Evolutionary conservation across 805 yeast species (phyloP), one percentile per base, ranked within the genome.

Genomic region (Tetrapisispora phaffii): DNA sequence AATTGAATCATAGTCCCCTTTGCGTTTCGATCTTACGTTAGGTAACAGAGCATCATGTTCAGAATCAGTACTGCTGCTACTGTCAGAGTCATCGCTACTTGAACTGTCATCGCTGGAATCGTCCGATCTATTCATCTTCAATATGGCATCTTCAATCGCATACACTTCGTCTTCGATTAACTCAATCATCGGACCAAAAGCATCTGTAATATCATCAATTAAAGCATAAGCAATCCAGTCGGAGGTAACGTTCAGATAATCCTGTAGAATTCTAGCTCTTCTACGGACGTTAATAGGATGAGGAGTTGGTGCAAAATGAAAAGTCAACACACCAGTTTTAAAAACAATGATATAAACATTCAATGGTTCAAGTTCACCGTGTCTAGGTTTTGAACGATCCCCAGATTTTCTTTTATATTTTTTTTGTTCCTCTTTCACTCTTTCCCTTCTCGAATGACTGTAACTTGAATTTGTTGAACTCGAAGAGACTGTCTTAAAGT

Each of bases 201-300:
- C 95, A 70, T 93, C 98, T 0, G 97, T 90, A 51, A 93, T 86
- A 62, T 93, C 97, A 68, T 93, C 98, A 54, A 93, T 86, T 50
- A 93, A 68, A 0, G 97, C 97, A 66, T 93, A 93, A 1, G 96
- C 90, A 39, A 93, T 82, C 98, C 98, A 93, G 63, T 93, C 97
- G 0, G 97, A 79, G 2, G 90, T 78, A 5, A 93, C 95, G 2
- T 85, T 86, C 49, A 93, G 69, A 58, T 89, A 90, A 61, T 93
- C 98, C 49, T 82, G 74, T 50, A 90, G 71, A 50, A 93, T 68
- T 46, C 98, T 73, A 0, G 95, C 95, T 61, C 98, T 77, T 62
- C 97, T 75, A 54, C 98, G 77, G 28, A 93, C 98, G 58, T 93
- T 93, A 41, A 88, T 85, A 0, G 97, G 95, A 63, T 93, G 98